Base-by-base conservation (phyloP, 2,329 filamentous ascomycete species). In the Aspergillus cejpii region DNA sequence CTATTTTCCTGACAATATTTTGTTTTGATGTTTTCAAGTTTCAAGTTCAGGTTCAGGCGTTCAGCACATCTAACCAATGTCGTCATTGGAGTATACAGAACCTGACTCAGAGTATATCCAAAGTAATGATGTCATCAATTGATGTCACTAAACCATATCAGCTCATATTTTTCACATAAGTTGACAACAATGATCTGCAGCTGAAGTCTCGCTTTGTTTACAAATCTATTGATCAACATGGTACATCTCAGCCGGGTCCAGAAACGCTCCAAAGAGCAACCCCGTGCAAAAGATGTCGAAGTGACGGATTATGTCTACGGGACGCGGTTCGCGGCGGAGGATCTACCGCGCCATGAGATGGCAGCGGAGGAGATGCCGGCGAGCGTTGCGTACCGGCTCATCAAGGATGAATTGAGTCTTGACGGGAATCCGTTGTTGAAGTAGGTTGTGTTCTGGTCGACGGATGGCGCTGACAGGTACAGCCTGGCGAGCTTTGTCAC, bases 311-410 rank as follows among this genome's bases (percentile, higher is more conserved):
- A 83, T 51, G 85, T 95, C 59, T 96, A 95, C 62, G 90, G 88
- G 60, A 90, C 85, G 48, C 79, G 75, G 52, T 94, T 87, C 62
- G 89, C 90, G n/a, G 77, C 79, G 24, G 73, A 84, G 61, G 87
- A 94, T 58, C 75, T 95, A 20, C 90, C 89, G 29, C 80, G 78
- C 62, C 74, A 86, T 61, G 83, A 87, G 71, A 94, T 96, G 80
- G 87, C 89, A 1, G 87, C 94, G 55, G 60, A 70, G 15, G 86
- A 92, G 68, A 95, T 95, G 90, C 90, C 91, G 28, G 81, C 80
- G 56, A 80, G 84, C 51, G 75, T 78, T 0, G 82, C 83, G 1
- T 79, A 83, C 54, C 79, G 84, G 52, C 73, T 87, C 62, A 70
- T 83, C 47, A 75, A 73, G 49, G 79, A 82, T 59, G 79, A 83